Conservation (phyloP, 257 asterid genomes). For the Ajuga chamaepitys region DNA sequence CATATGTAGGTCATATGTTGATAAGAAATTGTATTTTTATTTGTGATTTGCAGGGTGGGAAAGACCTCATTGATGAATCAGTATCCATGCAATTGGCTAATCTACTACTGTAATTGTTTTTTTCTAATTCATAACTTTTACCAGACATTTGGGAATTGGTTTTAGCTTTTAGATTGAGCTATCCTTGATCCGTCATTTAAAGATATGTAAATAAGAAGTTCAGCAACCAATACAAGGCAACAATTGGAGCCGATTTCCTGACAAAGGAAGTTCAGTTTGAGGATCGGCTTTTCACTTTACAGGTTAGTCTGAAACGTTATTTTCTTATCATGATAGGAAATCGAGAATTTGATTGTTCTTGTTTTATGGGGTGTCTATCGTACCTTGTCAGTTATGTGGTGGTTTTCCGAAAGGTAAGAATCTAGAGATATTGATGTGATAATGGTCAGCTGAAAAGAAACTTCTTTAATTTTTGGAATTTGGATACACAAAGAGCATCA, state of each 20-base stretch:
- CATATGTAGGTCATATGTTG: background rate
- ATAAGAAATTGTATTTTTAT: background rate
- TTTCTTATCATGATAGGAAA: background rate
- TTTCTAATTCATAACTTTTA: background rate
- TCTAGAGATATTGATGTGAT: background rate
- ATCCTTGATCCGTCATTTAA: constrained; percentile 42
- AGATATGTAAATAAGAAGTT: constrained; percentile 98
- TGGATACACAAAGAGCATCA: background rate
- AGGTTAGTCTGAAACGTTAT: constrained; percentile 38
- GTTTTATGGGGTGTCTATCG: background rate
- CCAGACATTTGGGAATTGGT: background rate
- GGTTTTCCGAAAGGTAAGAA: background rate
- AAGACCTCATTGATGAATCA: constrained; percentile 99
- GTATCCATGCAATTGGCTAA: constrained; percentile 49
- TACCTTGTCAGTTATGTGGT: background rate
- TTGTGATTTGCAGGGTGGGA: constrained; percentile 79
- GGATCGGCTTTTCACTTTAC: constrained; percentile 89
- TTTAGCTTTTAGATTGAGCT: constrained; percentile 17
- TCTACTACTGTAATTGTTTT: background rate
- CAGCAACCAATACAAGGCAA: constrained; percentile 97
- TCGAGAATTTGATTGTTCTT: background rate
- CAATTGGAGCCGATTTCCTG: constrained; percentile 98
- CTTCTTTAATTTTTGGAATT: background rate
- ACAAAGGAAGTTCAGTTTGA: constrained; percentile 98
- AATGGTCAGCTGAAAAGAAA: background rate